These are phyloP conservation scores for Rosa hybrid DNA, from an alignment of 331 rosid genomes.

Conservation along the genomic window DNA sequence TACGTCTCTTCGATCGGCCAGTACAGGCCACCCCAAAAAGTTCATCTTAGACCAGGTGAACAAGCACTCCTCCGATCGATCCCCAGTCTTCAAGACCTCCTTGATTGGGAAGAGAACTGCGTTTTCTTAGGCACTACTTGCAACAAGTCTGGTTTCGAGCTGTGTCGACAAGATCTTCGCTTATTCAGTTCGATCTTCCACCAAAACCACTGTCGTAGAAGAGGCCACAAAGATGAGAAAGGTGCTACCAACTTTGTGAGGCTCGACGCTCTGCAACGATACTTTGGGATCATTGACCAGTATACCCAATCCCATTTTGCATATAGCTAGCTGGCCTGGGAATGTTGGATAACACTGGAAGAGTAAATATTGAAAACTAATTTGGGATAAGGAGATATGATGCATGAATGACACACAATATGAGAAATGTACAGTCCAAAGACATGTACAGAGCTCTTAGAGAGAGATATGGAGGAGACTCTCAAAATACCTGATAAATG, in stretches of 20 bases:
- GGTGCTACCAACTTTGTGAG: conserved; percentile 57
- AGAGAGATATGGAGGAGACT: no score
- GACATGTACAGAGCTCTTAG: no score
- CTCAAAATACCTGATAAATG: no score
- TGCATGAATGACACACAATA: no score
- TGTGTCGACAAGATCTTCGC: conserved; percentile 71
- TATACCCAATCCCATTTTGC: conserved; percentile 49
- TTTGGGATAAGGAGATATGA: no score
- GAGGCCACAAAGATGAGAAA: conserved; percentile 66
- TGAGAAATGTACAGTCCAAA: no score
- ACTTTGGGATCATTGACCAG: conserved; percentile 58
- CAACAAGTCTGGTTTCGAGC: conserved; percentile 62
- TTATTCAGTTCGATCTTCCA: neutral
- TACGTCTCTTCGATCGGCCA: conserved; percentile 51
- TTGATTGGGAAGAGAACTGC: no score
- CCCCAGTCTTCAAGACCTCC: conserved; percentile 41
- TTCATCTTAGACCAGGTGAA: conserved; percentile 72
- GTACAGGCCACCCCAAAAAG: conserved; percentile 78
- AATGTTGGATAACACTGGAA: no score
- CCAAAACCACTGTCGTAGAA: conserved; percentile 30
- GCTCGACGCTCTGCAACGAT: conserved; percentile 70
- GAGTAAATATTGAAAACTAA: no score
- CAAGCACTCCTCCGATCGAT: conserved; percentile 21
- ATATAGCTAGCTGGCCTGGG: conserved; percentile 10
- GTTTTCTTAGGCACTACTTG: no score